Percentiles rank a stretch among this genome's conserved stretches.
phyloP scores from a whole-genome alignment of 2,329 filamentous ascomycete genomes.

The Magnaporthiopsis rhizophila region DNA sequence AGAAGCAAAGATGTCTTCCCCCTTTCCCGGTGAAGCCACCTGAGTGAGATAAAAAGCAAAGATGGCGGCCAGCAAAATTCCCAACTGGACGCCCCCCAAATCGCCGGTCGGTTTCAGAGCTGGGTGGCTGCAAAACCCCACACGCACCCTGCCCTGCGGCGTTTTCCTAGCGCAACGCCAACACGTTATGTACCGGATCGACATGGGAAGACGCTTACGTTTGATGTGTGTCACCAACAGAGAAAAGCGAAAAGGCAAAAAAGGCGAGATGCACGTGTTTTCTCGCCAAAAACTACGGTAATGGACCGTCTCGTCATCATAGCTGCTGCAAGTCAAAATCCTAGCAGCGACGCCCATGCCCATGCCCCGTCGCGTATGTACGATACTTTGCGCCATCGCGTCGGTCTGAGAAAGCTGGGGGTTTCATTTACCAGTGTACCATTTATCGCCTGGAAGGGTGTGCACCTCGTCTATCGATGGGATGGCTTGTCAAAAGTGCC shows the following conservation, averaged over 20 bases:
- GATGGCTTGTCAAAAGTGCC: not conserved
- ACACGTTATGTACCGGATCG: no score
- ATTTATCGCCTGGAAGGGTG: not conserved
- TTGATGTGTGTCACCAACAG: not conserved
- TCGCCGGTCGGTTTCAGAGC: not conserved
- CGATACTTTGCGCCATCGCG: not conserved
- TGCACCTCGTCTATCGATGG: not conserved
- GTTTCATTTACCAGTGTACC: not conserved
- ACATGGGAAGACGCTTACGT: not conserved
- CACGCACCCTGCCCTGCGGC: not conserved
- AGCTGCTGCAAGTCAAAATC: not conserved
- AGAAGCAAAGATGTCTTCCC: not conserved
- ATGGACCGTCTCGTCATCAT: not conserved
- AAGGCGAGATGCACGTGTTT: not conserved
- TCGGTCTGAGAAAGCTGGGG: no score
- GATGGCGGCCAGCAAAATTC: not conserved
- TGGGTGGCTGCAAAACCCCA: not conserved
- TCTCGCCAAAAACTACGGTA: not conserved
- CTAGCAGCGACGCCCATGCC: not conserved
- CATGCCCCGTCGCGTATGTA: no score
- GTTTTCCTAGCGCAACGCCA: not conserved
- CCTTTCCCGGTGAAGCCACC: not conserved
- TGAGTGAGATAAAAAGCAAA: not conserved
- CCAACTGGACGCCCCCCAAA: not conserved
- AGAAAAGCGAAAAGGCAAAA: no score